Conservation (phyloP, 371 early-diverging fungal species). For the Mucor velutinosus region DNA sequence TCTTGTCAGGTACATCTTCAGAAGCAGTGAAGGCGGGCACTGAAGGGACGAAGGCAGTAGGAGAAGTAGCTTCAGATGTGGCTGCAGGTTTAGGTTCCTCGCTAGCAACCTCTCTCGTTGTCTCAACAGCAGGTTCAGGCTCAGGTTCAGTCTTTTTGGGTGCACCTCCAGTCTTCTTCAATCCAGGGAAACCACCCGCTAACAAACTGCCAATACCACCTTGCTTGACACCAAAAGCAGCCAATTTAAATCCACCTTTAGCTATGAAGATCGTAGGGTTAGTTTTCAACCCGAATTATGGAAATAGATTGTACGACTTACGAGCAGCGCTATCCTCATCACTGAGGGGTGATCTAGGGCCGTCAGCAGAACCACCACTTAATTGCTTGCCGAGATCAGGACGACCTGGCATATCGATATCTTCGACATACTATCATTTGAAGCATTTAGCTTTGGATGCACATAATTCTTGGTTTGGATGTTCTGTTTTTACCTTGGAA, state of each 20-base stretch:
- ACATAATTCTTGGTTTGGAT: not conserved
- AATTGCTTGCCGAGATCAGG: constrained; percentile 39
- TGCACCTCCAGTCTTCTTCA: constrained; percentile 33
- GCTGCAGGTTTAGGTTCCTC: not conserved
- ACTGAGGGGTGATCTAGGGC: constrained; percentile 9
- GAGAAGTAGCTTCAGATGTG: not conserved
- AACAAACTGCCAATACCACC: constrained; percentile 83
- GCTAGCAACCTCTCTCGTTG: not conserved
- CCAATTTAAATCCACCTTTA: constrained; percentile 56
- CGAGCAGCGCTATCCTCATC: constrained; percentile 29
- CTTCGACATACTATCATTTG: constrained; percentile 26
- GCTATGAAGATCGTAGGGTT: constrained; percentile 13
- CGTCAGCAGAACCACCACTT: not conserved
- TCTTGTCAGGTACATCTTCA: constrained; percentile 11
- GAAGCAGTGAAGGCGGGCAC: constrained; percentile 17
- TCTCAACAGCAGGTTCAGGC: not conserved
- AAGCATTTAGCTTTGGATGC: not conserved
- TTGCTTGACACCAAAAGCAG: constrained; percentile 82
- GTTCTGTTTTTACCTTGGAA: constrained; percentile 48
- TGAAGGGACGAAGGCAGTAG: constrained; percentile 3
- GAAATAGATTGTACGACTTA: constrained; percentile 7
- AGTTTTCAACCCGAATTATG: not conserved
- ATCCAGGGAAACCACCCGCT: constrained; percentile 53
- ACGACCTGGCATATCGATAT: constrained; percentile 52
- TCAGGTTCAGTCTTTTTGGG: constrained; percentile 11